phyloP scores from a whole-genome alignment of 768 basidiomycete genomes.

The Lactifluus hygrophoroides region DNA sequence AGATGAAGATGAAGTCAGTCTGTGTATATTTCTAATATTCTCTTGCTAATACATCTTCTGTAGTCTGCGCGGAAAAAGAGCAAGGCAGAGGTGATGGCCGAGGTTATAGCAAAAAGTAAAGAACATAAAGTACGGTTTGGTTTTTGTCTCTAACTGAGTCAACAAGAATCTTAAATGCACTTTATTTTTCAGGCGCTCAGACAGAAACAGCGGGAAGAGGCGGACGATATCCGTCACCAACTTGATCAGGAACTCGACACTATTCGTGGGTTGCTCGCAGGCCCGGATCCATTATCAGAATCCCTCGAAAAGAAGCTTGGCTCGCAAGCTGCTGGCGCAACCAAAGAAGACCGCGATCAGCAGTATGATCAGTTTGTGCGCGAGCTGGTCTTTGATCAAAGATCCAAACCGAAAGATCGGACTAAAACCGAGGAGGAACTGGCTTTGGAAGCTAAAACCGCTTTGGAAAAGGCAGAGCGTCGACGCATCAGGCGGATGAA shows the following conservation, averaged over 20 bases:
- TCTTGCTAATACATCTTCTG: conserved; percentile 3
- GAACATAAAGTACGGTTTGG: conserved; percentile 71
- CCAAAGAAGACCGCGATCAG: conserved; percentile 34
- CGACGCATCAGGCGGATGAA: conserved; percentile 75
- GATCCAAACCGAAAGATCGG: conserved; percentile 89
- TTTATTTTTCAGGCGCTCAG: conserved; percentile 51
- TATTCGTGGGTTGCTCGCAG: conserved; percentile 65
- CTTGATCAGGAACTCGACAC: conserved; percentile 84
- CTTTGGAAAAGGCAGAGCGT: conserved; percentile 78
- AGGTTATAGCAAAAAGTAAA: conserved; percentile 96
- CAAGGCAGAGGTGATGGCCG: conserved; percentile 95
- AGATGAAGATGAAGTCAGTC: conserved; percentile 36
- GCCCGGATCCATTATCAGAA: conserved; percentile 38
- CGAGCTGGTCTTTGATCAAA: conserved; percentile 86
- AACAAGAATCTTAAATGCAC: not conserved
- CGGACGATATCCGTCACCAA: conserved; percentile 76
- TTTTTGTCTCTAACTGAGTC: not conserved
- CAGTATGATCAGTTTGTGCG: conserved; percentile 92
- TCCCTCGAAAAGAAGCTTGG: conserved; percentile 10
- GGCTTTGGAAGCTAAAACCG: conserved; percentile 79
- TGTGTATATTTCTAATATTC: not conserved
- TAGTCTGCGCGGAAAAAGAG: conserved; percentile 81
- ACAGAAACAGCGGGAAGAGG: conserved; percentile 83
- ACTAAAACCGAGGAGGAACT: conserved; percentile 96
- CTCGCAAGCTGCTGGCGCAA: not conserved